Conservation (phyloP, 345 rosid genomes). For the Leavenworthia alabamica region DNA sequence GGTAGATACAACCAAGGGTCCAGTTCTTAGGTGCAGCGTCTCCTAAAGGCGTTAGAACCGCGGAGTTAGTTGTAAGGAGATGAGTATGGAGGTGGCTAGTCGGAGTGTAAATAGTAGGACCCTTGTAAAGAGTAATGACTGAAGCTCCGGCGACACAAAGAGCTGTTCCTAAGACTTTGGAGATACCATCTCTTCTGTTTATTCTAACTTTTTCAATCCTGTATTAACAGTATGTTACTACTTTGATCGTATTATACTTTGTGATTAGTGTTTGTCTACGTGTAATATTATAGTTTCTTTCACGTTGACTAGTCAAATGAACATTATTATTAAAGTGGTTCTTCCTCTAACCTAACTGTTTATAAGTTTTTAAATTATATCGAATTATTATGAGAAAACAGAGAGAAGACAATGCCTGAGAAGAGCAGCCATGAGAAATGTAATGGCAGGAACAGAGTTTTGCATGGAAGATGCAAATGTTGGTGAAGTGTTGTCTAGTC, state of each 20-base stretch:
- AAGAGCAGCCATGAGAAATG: conserved; percentile 91
- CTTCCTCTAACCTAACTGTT: neutral
- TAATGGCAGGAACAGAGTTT: conserved; percentile 98
- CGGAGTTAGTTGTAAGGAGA: conserved; percentile 28
- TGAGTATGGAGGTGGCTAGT: conserved; percentile 37
- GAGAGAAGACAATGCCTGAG: conserved; percentile 44
- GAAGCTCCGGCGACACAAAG: conserved; percentile 91
- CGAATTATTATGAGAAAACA: neutral
- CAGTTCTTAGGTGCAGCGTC: conserved; percentile 77
- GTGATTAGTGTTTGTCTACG: conserved; percentile 10
- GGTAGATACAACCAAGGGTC: conserved; percentile 83
- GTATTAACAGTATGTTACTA: conserved; percentile 23
- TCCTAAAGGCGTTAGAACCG: conserved; percentile 44
- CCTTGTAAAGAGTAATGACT: conserved; percentile 85
- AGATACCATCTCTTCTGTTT: conserved; percentile 78
- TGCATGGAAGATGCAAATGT: conserved; percentile 98
- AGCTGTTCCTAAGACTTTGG: conserved; percentile 68
- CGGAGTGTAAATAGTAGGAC: conserved; percentile 76
- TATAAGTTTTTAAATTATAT: neutral
- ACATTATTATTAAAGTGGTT: conserved; percentile 1
- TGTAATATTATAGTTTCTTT: neutral
- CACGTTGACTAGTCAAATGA: conserved; percentile 19
- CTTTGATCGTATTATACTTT: neutral
- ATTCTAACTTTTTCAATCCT: conserved; percentile 90
- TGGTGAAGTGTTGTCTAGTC: conserved; percentile 86